Percentiles rank a stretch among this genome's conserved stretches.
phyloP scores from a whole-genome alignment of 1,284 basidiomycete genomes.

The Kalmanozyma brasiliensis region DNA sequence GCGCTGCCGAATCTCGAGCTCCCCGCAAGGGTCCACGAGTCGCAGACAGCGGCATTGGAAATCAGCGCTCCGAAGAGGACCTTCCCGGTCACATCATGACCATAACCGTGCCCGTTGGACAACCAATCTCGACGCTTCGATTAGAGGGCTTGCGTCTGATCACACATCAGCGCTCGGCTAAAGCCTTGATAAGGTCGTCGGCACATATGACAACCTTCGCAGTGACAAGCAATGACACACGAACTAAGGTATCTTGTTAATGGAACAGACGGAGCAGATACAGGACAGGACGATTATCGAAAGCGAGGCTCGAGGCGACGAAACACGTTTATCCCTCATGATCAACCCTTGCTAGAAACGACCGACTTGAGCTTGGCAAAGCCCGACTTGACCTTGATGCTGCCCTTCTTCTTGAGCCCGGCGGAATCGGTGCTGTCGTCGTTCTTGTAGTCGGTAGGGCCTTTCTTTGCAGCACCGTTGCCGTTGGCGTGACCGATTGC shows the following conservation, averaged over 20 bases:
- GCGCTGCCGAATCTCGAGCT: background rate
- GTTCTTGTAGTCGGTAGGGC: conserved; percentile 33
- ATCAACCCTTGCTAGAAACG: conserved; percentile 30
- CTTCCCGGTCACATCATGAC: conserved; percentile 22
- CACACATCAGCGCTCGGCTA: background rate
- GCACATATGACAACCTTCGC: conserved; percentile 16
- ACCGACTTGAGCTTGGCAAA: conserved; percentile 48
- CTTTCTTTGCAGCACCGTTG: conserved; percentile 9
- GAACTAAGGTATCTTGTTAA: conserved; percentile 15
- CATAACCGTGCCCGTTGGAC: conserved; percentile 5
- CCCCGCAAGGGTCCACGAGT: conserved; percentile 9
- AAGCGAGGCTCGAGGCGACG: background rate
- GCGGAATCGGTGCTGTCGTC: conserved; percentile 21
- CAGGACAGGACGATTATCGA: conserved; percentile 5
- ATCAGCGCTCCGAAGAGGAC: conserved; percentile 15
- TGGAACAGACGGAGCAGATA: conserved; percentile 8
- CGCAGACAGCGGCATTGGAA: conserved; percentile 7
- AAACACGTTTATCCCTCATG: no score
- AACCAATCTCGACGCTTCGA: conserved; percentile 9
- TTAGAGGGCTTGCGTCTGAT: conserved; percentile 10
- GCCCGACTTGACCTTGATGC: conserved; percentile 20
- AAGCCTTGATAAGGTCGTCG: no score
- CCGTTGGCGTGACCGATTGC: conserved; percentile 22
- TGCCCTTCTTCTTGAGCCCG: conserved; percentile 39
- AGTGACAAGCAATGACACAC: no score